A percentile compares a stretch with the other conserved stretches of the same genome.
These are phyloP conservation scores for Calocybe cyanea DNA, from an alignment of 768 basidiomycete genomes.

Conservation along the genomic window DNA sequence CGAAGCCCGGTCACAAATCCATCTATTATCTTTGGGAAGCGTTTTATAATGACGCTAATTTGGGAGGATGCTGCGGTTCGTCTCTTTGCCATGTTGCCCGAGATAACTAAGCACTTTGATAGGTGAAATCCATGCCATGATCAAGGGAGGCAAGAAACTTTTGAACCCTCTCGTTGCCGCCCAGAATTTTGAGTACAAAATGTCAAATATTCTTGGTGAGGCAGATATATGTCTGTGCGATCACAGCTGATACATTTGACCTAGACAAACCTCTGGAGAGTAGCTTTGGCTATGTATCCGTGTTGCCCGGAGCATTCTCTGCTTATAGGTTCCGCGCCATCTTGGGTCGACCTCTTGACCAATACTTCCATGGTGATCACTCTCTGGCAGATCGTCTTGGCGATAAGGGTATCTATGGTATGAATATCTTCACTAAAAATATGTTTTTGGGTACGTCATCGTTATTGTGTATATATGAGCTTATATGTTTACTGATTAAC, in stretches of 20 bases:
- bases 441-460: constrained; percentile 42
- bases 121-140: constrained; percentile 93
- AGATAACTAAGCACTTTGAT: background rate
- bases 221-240: background rate
- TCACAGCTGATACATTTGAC: background rate
- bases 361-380: constrained; percentile 87
- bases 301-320: constrained; percentile 94
- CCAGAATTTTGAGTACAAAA: constrained; percentile 98
- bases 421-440: constrained; percentile 97
- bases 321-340: constrained; percentile 95
- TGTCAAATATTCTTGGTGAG: constrained; percentile 91
- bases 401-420: constrained; percentile 90
- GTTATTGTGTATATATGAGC: background rate
- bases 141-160: constrained; percentile 87
- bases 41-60: constrained; percentile 73
- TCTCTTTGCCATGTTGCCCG: background rate
- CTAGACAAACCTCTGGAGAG: constrained; percentile 91
- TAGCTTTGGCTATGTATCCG: constrained; percentile 93
- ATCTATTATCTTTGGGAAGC: constrained; percentile 96
- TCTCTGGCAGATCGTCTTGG: constrained; percentile 90
- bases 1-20: constrained; percentile 93
- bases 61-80: constrained; percentile 83
- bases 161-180: constrained; percentile 91
- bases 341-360: constrained; percentile 80
- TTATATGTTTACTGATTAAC: background rate